A percentile compares a stretch with the other conserved stretches of the same genome.
phyloP scores from a whole-genome alignment of 2,329 filamentous ascomycete genomes.

The Pestalotiopsis sp. region DNA sequence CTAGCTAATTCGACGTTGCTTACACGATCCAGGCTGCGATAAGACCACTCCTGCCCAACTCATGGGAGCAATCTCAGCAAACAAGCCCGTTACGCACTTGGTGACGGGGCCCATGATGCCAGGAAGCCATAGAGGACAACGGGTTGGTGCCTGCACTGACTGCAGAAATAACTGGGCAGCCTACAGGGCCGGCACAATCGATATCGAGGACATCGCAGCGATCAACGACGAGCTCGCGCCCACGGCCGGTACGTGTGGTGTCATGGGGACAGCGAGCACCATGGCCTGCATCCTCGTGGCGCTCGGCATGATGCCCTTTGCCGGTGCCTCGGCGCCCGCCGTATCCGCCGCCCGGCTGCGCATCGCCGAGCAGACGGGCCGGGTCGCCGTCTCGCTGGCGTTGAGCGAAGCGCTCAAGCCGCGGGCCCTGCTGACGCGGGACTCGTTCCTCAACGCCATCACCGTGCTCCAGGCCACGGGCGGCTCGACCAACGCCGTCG shows the following conservation, averaged over 20 bases:
- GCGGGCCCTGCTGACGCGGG: conserved; percentile 69
- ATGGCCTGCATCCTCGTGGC: conserved; percentile 85
- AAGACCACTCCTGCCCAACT: conserved; percentile 75
- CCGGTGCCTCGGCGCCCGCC: conserved; percentile 77
- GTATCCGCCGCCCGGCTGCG: conserved; percentile 78
- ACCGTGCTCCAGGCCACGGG: conserved; percentile 85
- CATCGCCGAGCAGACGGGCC: conserved; percentile 73
- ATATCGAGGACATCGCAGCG: conserved; percentile 70
- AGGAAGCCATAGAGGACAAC: conserved; percentile 62
- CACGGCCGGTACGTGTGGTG: conserved; percentile 79
- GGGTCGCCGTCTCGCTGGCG: conserved; percentile 68
- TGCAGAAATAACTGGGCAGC: conserved; percentile 74
- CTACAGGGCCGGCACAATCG: conserved; percentile 65
- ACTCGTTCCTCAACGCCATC: conserved; percentile 81
- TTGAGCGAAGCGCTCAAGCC: conserved; percentile 67
- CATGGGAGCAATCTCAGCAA: conserved; percentile 75
- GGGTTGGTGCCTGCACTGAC: conserved; percentile 75
- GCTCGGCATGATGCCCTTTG: conserved; percentile 78
- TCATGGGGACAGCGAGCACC: conserved; percentile 91
- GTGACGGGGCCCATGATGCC: conserved; percentile 78
- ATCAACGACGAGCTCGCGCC: conserved; percentile 75
- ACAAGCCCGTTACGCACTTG: conserved; percentile 69
- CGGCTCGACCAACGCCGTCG: conserved; percentile 82
- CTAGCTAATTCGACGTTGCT: background rate
- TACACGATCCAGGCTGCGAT: conserved; percentile 60